Percentiles rank a stretch among this genome's conserved stretches.
These are phyloP conservation scores for Aspergillus indologenus DNA, from an alignment of 495 filamentous ascomycete species.

Conservation along the genomic window DNA sequence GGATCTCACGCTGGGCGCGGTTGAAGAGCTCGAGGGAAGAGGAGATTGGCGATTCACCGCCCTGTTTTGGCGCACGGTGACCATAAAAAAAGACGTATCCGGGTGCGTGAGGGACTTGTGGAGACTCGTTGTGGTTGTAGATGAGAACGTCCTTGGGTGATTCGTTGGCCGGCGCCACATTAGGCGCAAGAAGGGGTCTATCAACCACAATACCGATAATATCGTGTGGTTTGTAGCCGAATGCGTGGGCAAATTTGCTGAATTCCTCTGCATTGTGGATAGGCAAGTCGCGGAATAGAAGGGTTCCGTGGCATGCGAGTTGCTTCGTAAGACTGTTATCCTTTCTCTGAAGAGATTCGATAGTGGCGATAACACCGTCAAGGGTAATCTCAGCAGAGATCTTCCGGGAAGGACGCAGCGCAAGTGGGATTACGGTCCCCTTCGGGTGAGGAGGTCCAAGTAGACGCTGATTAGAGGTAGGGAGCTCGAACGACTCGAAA, in stretches of 20 bases:
- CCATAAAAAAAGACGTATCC: constrained; percentile 54
- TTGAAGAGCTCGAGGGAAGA: constrained; percentile 51
- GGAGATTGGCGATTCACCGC: constrained; percentile 52
- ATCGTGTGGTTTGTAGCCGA: constrained; percentile 53
- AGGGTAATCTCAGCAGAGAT: constrained; percentile 18
- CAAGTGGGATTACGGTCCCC: constrained; percentile 41
- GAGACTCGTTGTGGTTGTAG: constrained; percentile 55
- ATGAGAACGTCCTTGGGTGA: constrained; percentile 48
- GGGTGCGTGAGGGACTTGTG: constrained; percentile 51
- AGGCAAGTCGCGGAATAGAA: constrained; percentile 34
- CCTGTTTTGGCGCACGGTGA: constrained; percentile 30
- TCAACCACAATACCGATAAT: constrained; percentile 55
- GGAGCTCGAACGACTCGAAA: constrained; percentile 66
- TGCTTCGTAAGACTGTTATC: constrained; percentile 55
- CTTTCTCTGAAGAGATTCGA: constrained; percentile 50
- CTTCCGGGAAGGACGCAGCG: constrained; percentile 30
- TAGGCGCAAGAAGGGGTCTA: constrained; percentile 47
- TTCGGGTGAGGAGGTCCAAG: constrained; percentile 40
- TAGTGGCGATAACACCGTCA: constrained; percentile 29
- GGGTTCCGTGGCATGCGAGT: constrained; percentile 42
- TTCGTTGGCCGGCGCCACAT: constrained; percentile 53
- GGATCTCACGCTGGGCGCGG: constrained; percentile 44
- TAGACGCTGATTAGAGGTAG: constrained; percentile 49
- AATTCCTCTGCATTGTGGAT: constrained; percentile 40
- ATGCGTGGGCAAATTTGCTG: constrained; percentile 52